A percentile compares a stretch with the other conserved stretches of the same genome.
Conservation (phyloP, 352 stramenopile species). For the Pythium aristosporum region DNA sequence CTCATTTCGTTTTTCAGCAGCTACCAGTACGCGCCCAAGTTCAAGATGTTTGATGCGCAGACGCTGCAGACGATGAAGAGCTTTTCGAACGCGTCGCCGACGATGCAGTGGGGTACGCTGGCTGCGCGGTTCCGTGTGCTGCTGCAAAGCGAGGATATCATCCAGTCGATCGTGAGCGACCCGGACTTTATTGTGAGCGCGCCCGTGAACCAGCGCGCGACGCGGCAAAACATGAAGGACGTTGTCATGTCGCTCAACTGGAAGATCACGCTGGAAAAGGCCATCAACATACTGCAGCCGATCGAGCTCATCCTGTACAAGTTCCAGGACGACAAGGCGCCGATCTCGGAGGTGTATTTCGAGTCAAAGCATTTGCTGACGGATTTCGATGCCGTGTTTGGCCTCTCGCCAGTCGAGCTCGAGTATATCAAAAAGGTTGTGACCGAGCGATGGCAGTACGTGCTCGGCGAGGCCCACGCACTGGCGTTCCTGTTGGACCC, state of each 20-base stretch:
- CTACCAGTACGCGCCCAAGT: slow-evolving; percentile 74
- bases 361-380: slow-evolving; percentile 76
- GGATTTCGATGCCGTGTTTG: slow-evolving; percentile 77
- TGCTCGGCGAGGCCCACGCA: slow-evolving; percentile 71
- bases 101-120: slow-evolving; percentile 69
- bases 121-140: slow-evolving; percentile 68
- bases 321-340: slow-evolving; percentile 77
- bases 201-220: slow-evolving; percentile 48
- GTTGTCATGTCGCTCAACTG: slow-evolving; percentile 74
- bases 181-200: slow-evolving; percentile 50
- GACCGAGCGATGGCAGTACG: slow-evolving; percentile 70
- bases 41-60: slow-evolving; percentile 74
- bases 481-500: slow-evolving; percentile 75
- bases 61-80: slow-evolving; percentile 76
- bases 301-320: slow-evolving; percentile 84
- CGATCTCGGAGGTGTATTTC: slow-evolving; percentile 84
- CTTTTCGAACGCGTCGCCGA: slow-evolving; percentile 59
- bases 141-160: slow-evolving; percentile 60
- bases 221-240: slow-evolving; percentile 65
- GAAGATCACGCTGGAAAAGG: slow-evolving; percentile 81
- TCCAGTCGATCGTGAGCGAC: slow-evolving; percentile 76
- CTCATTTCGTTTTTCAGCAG: slow-evolving; percentile 80
- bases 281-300: slow-evolving; percentile 71
- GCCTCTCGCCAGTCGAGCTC: slow-evolving; percentile 59
- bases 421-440: slow-evolving; percentile 86